These are phyloP conservation scores for Solanum clarkiae DNA, from an alignment of 257 asterid species.

Conservation along the genomic window DNA sequence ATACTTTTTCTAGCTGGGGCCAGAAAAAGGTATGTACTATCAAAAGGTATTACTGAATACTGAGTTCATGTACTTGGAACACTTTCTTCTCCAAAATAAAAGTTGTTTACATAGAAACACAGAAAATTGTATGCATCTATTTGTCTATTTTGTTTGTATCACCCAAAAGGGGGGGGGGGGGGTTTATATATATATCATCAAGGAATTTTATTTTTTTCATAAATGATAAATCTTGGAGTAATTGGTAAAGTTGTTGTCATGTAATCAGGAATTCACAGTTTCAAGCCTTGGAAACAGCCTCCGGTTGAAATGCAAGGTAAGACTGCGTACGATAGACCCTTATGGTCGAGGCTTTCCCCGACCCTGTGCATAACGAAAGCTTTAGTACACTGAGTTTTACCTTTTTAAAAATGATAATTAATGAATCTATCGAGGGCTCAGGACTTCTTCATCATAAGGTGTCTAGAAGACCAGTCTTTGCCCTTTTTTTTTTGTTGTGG, in stretches of 20 bases:
- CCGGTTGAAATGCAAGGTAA: too few relatives aligned
- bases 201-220: not conserved
- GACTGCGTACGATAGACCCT: too few relatives aligned
- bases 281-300: too few relatives aligned
- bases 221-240: too few relatives aligned
- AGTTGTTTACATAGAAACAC: not conserved
- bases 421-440: not conserved
- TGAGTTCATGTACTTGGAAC: not conserved
- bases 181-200: not conserved
- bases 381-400: too few relatives aligned
- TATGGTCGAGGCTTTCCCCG: too few relatives aligned
- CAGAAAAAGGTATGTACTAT: not conserved
- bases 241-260: too few relatives aligned
- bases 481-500: not conserved
- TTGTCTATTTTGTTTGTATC: not conserved
- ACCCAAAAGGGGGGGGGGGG: not conserved
- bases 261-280: too few relatives aligned
- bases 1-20: not conserved
- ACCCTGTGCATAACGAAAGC: too few relatives aligned
- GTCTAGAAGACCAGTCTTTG: not conserved
- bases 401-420: too few relatives aligned
- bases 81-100: not conserved
- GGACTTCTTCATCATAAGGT: not conserved
- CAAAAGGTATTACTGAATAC: not conserved
- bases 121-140: not conserved